These are phyloP conservation scores for Pythium insidiosum DNA, from an alignment of 352 stramenopile genomes.

Conservation along the genomic window DNA sequence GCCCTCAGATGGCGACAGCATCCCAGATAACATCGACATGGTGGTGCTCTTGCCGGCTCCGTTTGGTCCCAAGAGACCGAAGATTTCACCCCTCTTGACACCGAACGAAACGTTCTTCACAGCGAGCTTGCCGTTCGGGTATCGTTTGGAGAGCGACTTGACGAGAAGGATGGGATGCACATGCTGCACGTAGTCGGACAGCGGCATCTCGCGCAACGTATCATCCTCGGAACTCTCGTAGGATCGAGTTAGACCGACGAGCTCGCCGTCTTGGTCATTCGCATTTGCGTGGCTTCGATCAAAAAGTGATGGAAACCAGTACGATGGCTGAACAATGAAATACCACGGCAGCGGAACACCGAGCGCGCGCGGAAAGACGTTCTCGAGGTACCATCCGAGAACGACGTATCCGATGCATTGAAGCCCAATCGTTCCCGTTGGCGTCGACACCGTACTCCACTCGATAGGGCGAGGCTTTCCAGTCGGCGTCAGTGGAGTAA, in stretches of 20 bases:
- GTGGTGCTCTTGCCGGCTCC: conserved; percentile 95
- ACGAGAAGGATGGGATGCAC: conserved; percentile 57
- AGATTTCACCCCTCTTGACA: conserved; percentile 89
- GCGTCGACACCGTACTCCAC: conserved; percentile 33
- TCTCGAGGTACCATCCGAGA: conserved; percentile 92
- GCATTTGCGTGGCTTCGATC: too few species aligned
- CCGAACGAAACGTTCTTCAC: conserved; percentile 81
- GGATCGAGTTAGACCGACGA: conserved; percentile 6
- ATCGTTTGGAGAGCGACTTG: conserved; percentile 48
- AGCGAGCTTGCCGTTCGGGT: conserved; percentile 69
- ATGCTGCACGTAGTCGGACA: conserved; percentile 45
- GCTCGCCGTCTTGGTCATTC: conserved; percentile 2
- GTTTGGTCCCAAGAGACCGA: conserved; percentile 91
- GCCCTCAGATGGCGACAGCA: conserved; percentile 72
- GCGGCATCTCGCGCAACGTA: conserved; percentile 53
- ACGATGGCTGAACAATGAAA: conserved; percentile 84
- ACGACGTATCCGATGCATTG: conserved; percentile 86
- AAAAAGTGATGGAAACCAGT: conserved; percentile 50
- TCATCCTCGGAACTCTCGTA: conserved; percentile 22
- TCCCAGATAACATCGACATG: conserved; percentile 93
- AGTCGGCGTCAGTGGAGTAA: conserved; percentile 42
- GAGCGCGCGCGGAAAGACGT: conserved; percentile 88
- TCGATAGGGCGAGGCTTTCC: conserved; percentile 27
- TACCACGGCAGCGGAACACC: conserved; percentile 90
- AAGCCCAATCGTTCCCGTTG: conserved; percentile 56